phyloP scores from a whole-genome alignment of 352 stramenopile genomes.

The Pythium oligandrum region DNA sequence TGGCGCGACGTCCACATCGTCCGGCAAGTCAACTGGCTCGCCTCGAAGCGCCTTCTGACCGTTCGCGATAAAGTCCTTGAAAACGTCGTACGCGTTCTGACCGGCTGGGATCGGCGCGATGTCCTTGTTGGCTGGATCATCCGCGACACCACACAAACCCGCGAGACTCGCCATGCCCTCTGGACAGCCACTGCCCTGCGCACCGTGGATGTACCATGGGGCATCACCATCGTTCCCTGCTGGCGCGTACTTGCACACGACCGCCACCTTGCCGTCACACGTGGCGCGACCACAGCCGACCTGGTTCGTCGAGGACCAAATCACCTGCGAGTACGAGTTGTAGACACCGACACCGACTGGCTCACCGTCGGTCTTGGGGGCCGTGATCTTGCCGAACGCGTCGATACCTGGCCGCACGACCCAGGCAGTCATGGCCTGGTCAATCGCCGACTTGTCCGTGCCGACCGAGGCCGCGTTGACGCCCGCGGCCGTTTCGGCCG shows the following conservation, averaged over 20 bases:
- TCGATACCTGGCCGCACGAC: conserved; percentile 46
- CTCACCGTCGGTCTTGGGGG: conserved; percentile 37
- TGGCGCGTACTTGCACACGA: conserved; percentile 62
- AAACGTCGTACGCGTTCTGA: conserved; percentile 54
- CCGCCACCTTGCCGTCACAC: conserved; percentile 32
- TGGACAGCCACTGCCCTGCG: conserved; percentile 42
- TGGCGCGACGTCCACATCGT: background rate
- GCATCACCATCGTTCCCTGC: conserved; percentile 43
- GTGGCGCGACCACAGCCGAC: conserved; percentile 55
- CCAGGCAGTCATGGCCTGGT: conserved; percentile 56
- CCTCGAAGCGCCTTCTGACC: conserved; percentile 47
- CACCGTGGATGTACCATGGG: conserved; percentile 57
- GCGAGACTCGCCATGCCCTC: conserved; percentile 32
- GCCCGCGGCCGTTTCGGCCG: conserved; percentile 23
- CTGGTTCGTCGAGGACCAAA: conserved; percentile 56
- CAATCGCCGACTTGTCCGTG: conserved; percentile 26
- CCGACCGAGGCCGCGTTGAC: conserved; percentile 42
- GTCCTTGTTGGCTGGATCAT: conserved; percentile 40
- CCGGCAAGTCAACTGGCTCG: conserved; percentile 21
- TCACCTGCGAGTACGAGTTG: conserved; percentile 71
- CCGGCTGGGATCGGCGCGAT: conserved; percentile 51
- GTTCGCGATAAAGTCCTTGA: conserved; percentile 41
- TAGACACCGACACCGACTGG: conserved; percentile 51
- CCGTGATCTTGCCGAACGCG: conserved; percentile 35
- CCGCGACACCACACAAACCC: conserved; percentile 48